Conservation (phyloP, 371 early-diverging fungal species). For the Mortierella sp. region DNA sequence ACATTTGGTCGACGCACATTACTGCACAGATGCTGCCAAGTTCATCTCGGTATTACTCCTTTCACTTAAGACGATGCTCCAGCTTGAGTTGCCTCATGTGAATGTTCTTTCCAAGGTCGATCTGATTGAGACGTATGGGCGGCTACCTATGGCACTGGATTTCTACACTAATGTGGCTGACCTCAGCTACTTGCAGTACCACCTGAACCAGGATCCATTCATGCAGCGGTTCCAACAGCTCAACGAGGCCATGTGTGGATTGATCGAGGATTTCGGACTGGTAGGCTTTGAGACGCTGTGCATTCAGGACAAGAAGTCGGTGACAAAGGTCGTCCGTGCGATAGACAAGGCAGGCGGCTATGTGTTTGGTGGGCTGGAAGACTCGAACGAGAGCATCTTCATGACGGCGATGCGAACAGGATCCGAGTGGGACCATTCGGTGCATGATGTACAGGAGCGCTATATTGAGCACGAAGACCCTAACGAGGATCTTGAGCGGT, state of each 20-base stretch:
- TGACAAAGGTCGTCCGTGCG: constrained; percentile 79
- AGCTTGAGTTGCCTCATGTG: constrained; percentile 95
- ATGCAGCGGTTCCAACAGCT: constrained; percentile 77
- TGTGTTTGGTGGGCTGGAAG: constrained; percentile 85
- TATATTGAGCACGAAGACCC: constrained; percentile 63
- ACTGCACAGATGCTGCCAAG: constrained; percentile 94
- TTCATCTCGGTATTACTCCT: constrained; percentile 92
- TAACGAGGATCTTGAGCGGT: constrained; percentile 39
- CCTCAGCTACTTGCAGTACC: constrained; percentile 83
- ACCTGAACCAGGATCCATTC: constrained; percentile 79
- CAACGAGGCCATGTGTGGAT: constrained; percentile 87
- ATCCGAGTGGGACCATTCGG: constrained; percentile 60
- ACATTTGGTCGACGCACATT: constrained; percentile 96
- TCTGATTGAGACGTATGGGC: constrained; percentile 83
- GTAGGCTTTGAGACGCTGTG: constrained; percentile 93
- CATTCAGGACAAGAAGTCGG: constrained; percentile 88
- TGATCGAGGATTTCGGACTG: constrained; percentile 92
- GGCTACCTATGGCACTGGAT: constrained; percentile 85
- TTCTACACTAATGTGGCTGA: constrained; percentile 96
- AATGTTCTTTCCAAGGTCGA: constrained; percentile 98
- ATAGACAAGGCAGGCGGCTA: constrained; percentile 96
- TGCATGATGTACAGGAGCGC: constrained; percentile 75
- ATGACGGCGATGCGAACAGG: constrained; percentile 72
- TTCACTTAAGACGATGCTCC: constrained; percentile 91
- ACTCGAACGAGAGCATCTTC: constrained; percentile 86